These are phyloP conservation scores for Blastocystis sp. DNA, from an alignment of 352 stramenopile genomes.

Conservation along the genomic window DNA sequence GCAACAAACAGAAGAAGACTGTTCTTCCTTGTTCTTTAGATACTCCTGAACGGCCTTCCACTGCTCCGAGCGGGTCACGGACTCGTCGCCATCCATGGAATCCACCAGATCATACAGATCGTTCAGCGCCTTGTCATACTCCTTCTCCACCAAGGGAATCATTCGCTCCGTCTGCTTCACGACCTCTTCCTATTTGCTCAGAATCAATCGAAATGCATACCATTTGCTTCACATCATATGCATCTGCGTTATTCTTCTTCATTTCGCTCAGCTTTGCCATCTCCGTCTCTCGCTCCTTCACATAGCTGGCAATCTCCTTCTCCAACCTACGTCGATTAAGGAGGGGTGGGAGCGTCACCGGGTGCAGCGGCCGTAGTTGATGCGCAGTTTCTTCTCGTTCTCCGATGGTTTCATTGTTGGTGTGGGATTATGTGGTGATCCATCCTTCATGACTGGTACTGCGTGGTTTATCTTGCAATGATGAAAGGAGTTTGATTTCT, in stretches of 20 bases:
- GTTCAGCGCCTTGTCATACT: background rate
- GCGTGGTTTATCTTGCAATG: background rate
- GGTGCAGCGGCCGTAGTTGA: constrained; percentile 2
- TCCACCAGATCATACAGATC: constrained; percentile 36
- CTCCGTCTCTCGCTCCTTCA: background rate
- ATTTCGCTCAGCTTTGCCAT: background rate
- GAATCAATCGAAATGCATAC: background rate
- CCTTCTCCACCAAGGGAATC: constrained; percentile 21
- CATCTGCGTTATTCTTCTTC: constrained; percentile 14
- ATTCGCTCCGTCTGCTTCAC: background rate
- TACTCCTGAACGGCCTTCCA: background rate
- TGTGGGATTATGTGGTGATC: background rate
- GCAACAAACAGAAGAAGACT: background rate
- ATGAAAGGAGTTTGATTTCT: background rate
- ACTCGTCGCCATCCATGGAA: background rate
- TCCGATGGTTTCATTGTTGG: background rate
- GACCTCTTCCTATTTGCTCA: background rate
- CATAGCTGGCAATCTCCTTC: constrained; percentile 26
- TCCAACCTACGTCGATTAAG: background rate
- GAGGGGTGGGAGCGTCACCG: background rate
- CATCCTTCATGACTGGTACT: background rate
- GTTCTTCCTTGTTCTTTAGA: background rate
- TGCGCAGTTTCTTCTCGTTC: constrained; percentile 28
- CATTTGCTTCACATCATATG: constrained; percentile 46
- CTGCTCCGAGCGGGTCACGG: background rate